Evolutionary conservation across 805 yeast species (phyloP), one percentile per base, ranked within the genome.

Genomic region (Kregervanrija delftensis): DNA sequence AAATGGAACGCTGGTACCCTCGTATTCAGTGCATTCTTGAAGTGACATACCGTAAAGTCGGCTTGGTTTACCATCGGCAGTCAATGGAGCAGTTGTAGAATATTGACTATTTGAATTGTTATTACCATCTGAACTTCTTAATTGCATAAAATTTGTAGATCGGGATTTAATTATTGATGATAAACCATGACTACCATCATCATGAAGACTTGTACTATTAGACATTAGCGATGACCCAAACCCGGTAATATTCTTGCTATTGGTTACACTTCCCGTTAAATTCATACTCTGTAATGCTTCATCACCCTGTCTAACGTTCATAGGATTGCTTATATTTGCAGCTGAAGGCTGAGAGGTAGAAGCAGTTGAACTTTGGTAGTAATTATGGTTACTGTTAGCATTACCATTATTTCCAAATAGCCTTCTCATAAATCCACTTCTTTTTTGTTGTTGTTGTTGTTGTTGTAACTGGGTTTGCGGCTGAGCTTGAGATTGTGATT

Each of bases 21-120:
- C 99, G 52, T 64, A 71, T 12, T 67, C 65, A 11, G 86, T 73
- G 42, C 95, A 71, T 44, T 73, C 70, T 47, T 80, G 83, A 43
- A 91, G 70, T 1, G 88, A 72, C 9, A 79, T 70, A 33, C 73
- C 66, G 51, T 75, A 71, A 12, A 53, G 35, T 30, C 30, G 34
- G 5, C 43, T 40, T 10, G 34, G 30, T 22, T 31, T 35, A 4
- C 28, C 28, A 11, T 15, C 47, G 14, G 22, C 14, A n/a, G 17
- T 30, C 33, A 17, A 11, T 73, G 59, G 15, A 69, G 62, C 15
- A 14, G 35, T 48, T 28, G 17, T 40, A 15, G 34, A 30, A 11
- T 11, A 36, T 15, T 30, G 28, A 34, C 15, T 40, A 28, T 15
- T 30, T 36, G 28, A 30, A 42, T 8, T 12, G 28, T 28, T 38